phyloP scores from a whole-genome alignment of 2,329 filamentous ascomycete species.

The Microdochium nivale region DNA sequence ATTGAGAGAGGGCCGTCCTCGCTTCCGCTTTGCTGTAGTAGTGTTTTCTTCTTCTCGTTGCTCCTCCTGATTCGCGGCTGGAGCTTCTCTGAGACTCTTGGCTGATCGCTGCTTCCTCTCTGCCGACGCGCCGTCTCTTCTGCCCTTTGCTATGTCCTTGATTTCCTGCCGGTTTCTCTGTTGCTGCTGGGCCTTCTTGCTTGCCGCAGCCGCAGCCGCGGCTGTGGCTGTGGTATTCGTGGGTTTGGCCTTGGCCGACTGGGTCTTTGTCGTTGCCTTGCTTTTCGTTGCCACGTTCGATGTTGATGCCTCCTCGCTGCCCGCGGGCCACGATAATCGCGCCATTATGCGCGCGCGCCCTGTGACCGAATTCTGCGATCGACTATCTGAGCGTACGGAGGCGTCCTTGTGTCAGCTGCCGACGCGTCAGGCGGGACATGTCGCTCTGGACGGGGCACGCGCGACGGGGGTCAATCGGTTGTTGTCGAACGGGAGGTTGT shows the following conservation, averaged over 20 bases:
- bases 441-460: background rate
- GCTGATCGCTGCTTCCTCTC: background rate
- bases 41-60: constrained; percentile 3
- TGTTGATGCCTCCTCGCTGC: background rate
- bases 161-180: background rate
- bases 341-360: background rate
- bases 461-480: background rate
- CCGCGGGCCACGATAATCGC: background rate
- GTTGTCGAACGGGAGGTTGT: background rate
- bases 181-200: background rate
- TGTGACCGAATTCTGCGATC: background rate
- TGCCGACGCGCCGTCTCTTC: background rate
- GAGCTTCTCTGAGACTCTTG: background rate
- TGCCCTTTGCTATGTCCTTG: background rate
- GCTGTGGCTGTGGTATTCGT: background rate
- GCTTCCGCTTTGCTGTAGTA: constrained; percentile 14
- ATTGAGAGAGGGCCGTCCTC: constrained; percentile 11
- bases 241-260: background rate
- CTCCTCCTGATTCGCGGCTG: constrained; percentile 4
- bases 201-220: background rate
- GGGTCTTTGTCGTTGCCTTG: background rate
- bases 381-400: background rate
- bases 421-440: background rate
- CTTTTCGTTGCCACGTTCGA: background rate
- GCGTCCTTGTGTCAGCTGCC: background rate